Percentiles rank a stretch among this genome's conserved stretches.
phyloP scores from a whole-genome alignment of 2,329 filamentous ascomycete species.

The Bipolaris oryzae region DNA sequence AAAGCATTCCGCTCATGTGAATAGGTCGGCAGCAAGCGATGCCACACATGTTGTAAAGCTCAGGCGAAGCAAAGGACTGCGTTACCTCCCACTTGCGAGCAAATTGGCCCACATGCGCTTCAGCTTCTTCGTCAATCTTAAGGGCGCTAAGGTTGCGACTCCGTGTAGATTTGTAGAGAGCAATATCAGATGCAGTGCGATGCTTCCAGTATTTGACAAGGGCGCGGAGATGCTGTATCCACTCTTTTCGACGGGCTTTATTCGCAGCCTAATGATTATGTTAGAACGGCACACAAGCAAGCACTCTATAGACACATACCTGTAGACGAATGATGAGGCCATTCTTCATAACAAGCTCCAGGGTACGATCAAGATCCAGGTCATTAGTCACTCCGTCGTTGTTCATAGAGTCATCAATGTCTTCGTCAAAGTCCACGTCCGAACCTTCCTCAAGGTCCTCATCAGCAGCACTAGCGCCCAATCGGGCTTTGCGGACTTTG shows the following conservation, averaged over 20 bases:
- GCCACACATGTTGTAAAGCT: constrained; percentile 72
- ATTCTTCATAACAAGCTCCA: constrained; percentile 67
- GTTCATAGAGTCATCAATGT: constrained; percentile 52
- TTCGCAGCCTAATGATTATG: constrained; percentile 55
- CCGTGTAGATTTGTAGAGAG: constrained; percentile 62
- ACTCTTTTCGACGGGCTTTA: constrained; percentile 63
- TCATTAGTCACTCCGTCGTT: constrained; percentile 62
- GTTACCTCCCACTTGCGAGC: constrained; percentile 72
- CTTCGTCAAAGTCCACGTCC: constrained; percentile 62
- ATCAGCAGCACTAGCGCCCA: constrained; percentile 60
- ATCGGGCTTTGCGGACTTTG: constrained; percentile 62
- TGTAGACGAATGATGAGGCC: constrained; percentile 66
- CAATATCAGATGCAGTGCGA: constrained; percentile 62
- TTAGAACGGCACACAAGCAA: constrained; percentile 17
- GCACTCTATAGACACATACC: constrained; percentile 37
- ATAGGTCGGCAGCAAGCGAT: constrained; percentile 67
- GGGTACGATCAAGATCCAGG: constrained; percentile 63
- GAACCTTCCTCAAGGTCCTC: constrained; percentile 58
- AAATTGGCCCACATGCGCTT: constrained; percentile 69
- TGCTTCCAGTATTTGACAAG: constrained; percentile 67
- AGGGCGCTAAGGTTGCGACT: constrained; percentile 64
- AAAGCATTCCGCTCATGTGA: constrained; percentile 65
- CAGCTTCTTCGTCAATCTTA: constrained; percentile 69
- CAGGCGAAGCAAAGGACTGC: constrained; percentile 65
- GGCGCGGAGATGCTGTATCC: constrained; percentile 63